Percentiles rank a stretch among this genome's conserved stretches.
Evolutionary conservation across 2,329 filamentous ascomycete species (phyloP).

Genomic region (Colletotrichum noveboracense): DNA sequence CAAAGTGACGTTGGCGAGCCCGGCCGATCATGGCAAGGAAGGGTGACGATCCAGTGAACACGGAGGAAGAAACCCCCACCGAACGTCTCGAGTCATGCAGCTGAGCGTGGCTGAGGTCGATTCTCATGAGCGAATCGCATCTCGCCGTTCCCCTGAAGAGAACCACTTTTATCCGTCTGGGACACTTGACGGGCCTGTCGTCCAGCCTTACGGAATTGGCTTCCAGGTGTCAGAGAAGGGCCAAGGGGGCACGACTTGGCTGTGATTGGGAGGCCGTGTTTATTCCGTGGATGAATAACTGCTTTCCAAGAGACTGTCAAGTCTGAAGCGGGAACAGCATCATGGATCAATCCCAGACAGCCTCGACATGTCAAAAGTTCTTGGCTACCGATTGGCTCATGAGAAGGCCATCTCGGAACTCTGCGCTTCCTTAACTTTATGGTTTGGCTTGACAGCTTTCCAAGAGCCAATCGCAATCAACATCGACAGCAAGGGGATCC

Average conservation of each 20-base stretch:
- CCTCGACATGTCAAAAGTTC: background rate
- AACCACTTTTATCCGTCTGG: background rate
- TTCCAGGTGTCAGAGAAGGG: background rate
- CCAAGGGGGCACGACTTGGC: background rate
- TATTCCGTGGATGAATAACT: background rate
- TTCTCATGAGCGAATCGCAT: conserved; percentile 18
- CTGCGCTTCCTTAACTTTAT: background rate
- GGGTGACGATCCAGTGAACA: background rate
- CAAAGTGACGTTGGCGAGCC: background rate
- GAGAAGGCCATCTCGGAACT: background rate
- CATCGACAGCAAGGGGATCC: background rate
- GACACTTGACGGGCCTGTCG: background rate
- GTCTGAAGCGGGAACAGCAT: background rate
- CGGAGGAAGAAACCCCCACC: background rate
- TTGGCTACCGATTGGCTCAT: conserved; percentile 4
- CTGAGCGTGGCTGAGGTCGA: conserved; percentile 1
- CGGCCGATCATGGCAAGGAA: background rate
- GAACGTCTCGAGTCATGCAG: conserved; percentile 6
- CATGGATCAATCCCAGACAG: background rate
- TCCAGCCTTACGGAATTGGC: background rate
- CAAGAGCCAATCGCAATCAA: background rate
- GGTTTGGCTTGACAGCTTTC: background rate
- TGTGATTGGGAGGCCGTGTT: background rate
- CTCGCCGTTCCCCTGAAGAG: background rate
- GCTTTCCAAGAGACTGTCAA: background rate